A percentile compares a stretch with the other conserved stretches of the same genome.
Conservation (phyloP, 306 rosid genomes). For the Rosa chinensis region DNA sequence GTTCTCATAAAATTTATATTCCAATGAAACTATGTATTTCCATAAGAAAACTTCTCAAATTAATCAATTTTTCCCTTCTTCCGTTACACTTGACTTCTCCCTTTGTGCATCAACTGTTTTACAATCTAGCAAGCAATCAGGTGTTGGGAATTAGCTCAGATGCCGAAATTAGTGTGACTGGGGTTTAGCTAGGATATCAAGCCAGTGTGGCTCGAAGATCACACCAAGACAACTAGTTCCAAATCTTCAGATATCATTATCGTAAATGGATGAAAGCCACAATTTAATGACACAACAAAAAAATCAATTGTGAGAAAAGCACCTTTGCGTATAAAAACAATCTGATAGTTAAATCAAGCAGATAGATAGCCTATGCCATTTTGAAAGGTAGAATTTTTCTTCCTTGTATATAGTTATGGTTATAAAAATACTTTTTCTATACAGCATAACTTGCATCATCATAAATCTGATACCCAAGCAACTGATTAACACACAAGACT, state of each 20-base stretch:
- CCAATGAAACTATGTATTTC: not conserved
- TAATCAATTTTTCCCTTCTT: not conserved
- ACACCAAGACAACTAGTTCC: not conserved
- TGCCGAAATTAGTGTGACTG: not conserved
- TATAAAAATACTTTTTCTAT: not conserved
- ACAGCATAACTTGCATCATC: conserved; percentile 3
- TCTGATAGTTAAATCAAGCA: not conserved
- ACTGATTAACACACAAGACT: not conserved
- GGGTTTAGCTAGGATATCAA: conserved; percentile 1
- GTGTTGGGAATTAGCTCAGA: not conserved
- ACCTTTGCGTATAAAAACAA: not conserved
- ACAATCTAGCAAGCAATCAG: not conserved
- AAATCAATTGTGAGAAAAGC: not conserved
- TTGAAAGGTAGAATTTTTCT: not conserved
- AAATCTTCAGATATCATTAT: not conserved
- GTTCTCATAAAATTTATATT: not conserved
- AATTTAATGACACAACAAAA: not conserved
- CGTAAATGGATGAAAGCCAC: not conserved
- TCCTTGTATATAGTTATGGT: not conserved
- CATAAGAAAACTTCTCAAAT: not conserved
- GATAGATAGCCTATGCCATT: not conserved
- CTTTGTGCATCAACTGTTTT: not conserved
- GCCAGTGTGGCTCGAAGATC: not conserved
- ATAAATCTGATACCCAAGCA: not conserved
- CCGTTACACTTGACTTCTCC: not conserved